Evolutionary conservation across 2,329 filamentous ascomycete species (phyloP).

Genomic region (Fusarium luffae): DNA sequence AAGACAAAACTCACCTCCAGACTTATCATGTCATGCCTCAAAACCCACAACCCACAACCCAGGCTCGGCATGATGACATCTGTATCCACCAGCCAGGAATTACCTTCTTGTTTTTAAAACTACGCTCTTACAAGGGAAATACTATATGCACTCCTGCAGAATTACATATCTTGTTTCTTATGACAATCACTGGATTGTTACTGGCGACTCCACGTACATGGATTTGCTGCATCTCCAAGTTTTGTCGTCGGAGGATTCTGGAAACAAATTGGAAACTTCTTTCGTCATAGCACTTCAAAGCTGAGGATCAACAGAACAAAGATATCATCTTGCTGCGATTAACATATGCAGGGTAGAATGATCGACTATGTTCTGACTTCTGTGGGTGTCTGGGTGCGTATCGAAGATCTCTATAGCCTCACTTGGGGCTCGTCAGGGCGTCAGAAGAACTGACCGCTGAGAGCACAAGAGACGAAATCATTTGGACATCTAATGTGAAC

Average conservation of each 20-base stretch:
- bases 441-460: too few species aligned
- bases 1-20: slow-evolving; percentile 6
- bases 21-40: slow-evolving; percentile 11
- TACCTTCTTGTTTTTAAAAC: slow-evolving; percentile 1
- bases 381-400: not conserved
- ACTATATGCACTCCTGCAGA: not conserved
- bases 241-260: not conserved
- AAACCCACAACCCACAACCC: slow-evolving; percentile 15
- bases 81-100: slow-evolving; percentile 22
- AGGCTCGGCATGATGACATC: slow-evolving; percentile 9
- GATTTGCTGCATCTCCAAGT: not conserved
- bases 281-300: not conserved
- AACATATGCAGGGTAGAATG: not conserved
- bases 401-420: not conserved
- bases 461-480: too few species aligned
- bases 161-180: not conserved
- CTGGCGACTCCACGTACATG: not conserved
- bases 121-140: not conserved
- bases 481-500: too few species aligned
- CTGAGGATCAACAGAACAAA: not conserved
- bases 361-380: not conserved
- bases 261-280: not conserved
- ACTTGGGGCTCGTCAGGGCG: not conserved
- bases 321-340: not conserved
- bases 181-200: not conserved